Conservation (phyloP, 2,329 filamentous ascomycete species). For the Diaporthe vaccinii region DNA sequence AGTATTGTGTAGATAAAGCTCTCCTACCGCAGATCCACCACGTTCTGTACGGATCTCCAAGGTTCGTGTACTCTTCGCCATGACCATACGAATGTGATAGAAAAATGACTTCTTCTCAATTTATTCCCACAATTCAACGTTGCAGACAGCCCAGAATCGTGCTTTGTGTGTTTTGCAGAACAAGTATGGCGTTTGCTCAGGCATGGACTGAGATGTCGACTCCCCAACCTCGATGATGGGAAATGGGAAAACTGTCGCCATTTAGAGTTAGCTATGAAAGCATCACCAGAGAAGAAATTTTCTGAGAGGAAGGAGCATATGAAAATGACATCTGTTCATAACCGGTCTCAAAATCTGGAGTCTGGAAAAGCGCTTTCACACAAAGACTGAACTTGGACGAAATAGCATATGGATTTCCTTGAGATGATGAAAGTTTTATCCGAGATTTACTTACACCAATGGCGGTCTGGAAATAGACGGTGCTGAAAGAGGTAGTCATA, state of each 20-base stretch:
- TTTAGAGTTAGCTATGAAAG: background rate
- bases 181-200: constrained; percentile 31
- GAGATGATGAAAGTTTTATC: too few relatives aligned
- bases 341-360: background rate
- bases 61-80: background rate
- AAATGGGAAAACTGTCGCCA: background rate
- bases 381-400: background rate
- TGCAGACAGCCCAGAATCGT: constrained; percentile 6
- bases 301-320: too few relatives aligned
- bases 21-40: background rate
- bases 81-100: too few relatives aligned
- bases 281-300: background rate
- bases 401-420: background rate
- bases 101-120: background rate
- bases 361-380: background rate
- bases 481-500: background rate
- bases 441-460: background rate
- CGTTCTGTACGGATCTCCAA: background rate
- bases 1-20: background rate
- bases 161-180: constrained; percentile 32
- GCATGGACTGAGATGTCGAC: background rate
- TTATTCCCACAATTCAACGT: background rate
- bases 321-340: too few relatives aligned
- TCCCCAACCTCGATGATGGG: background rate
- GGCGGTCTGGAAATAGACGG: background rate